These are phyloP conservation scores for Dryas alaskensis DNA, from an alignment of 306 rosid species.

Conservation along the genomic window DNA sequence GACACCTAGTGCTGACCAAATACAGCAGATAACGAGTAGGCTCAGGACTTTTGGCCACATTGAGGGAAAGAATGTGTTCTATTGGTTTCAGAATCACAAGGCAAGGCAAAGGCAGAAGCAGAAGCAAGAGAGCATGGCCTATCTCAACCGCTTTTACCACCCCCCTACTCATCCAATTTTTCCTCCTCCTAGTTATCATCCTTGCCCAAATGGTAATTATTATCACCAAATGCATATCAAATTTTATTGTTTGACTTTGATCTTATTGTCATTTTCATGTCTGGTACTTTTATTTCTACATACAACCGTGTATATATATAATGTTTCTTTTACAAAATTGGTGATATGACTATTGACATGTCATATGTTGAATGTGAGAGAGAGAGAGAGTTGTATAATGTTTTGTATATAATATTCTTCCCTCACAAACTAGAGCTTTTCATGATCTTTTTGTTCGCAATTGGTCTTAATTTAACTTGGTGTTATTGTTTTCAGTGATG, in stretches of 20 bases:
- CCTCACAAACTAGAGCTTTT: not conserved
- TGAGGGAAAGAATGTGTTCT: conserved; percentile 93
- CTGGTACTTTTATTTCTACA: too few species aligned
- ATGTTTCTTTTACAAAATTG: too few species aligned
- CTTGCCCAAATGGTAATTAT: conserved; percentile 49
- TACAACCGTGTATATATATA: too few species aligned
- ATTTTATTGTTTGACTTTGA: too few species aligned
- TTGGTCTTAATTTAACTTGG: not conserved
- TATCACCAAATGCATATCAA: too few species aligned
- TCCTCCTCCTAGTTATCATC: conserved; percentile 21
- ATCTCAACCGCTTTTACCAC: conserved; percentile 47
- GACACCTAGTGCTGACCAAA: conserved; percentile 79
- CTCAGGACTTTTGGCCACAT: conserved; percentile 68
- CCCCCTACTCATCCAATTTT: conserved; percentile 25
- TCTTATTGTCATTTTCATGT: too few species aligned
- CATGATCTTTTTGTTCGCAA: too few species aligned
- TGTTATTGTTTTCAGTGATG: conserved; percentile 33
- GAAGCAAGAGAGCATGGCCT: conserved; percentile 68
- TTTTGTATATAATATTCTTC: not conserved
- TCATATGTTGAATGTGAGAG: not conserved
- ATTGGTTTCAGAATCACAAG: conserved; percentile 97
- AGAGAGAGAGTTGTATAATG: too few species aligned
- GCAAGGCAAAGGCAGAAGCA: conserved; percentile 91
- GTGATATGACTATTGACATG: not conserved
- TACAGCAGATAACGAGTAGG: conserved; percentile 67